Evolutionary conservation across 2,329 filamentous ascomycete species (phyloP).

Genomic region (Fusarium pininemorale): DNA sequence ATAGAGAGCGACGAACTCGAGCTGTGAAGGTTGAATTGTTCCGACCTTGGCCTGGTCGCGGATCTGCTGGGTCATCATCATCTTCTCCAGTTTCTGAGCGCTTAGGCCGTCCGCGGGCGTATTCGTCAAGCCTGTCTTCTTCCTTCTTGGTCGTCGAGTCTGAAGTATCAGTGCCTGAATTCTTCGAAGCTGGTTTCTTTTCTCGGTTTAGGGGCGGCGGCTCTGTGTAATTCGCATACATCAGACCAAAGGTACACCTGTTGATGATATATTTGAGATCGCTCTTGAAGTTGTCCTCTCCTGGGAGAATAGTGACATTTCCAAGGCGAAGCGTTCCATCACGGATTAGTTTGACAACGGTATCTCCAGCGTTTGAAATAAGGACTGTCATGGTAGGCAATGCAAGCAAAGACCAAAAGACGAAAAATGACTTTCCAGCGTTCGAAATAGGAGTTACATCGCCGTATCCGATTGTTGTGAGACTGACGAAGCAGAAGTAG

Average conservation of each 20-base stretch:
- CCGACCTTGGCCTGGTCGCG: constrained; percentile 31
- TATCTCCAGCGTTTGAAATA: constrained; percentile 85
- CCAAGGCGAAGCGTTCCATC: constrained; percentile 66
- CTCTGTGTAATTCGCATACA: constrained; percentile 47
- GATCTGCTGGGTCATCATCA: not conserved
- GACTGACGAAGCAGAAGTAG: constrained; percentile 86
- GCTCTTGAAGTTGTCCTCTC: constrained; percentile 59
- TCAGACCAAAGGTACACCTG: constrained; percentile 53
- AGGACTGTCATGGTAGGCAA: constrained; percentile 90
- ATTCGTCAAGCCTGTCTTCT: not conserved
- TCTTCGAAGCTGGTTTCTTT: not conserved
- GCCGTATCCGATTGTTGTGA: constrained; percentile 89
- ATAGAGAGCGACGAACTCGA: constrained; percentile 48
- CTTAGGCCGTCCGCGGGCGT: constrained; percentile 8
- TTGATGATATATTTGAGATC: constrained; percentile 56
- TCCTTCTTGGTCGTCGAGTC: constrained; percentile 18
- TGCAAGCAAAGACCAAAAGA: constrained; percentile 90
- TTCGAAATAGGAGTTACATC: constrained; percentile 81
- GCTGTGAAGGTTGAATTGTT: constrained; percentile 44
- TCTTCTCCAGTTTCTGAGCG: not conserved
- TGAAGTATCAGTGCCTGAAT: not conserved
- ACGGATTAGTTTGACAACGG: constrained; percentile 72
- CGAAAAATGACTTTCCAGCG: constrained; percentile 83
- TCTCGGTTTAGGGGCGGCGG: constrained; percentile 1
- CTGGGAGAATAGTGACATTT: constrained; percentile 68